Evolutionary conservation across 495 filamentous ascomycete genomes (phyloP), one percentile per base, ranked within the genome.

Genomic region (Podospora appendiculata): DNA sequence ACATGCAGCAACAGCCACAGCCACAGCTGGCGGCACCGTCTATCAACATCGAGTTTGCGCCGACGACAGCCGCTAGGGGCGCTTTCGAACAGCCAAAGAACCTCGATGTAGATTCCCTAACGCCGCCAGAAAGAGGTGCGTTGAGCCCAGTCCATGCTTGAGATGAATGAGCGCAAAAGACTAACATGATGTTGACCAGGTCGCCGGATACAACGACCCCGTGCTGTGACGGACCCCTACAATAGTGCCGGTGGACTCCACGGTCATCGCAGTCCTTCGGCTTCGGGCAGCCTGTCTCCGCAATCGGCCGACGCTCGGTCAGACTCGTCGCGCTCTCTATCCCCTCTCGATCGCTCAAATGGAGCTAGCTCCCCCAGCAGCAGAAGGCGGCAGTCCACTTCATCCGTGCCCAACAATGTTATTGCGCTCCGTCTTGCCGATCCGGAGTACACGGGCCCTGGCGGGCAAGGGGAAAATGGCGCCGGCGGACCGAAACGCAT

Each of bases 11-110:
- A 9, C 83, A 85, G 36, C 82, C 87, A 25, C 25, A 25, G 25
- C 25, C 25, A 25, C 25, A 25, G 55, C 88, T 90, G 74, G 83
- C 84, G 7, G 87, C 90, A 13, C 88, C 90, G 0, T 87, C 90
- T 41, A 96, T 98, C 64, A 93, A 90, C 60, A 89, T 98, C 57
- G 85, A 95, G 64, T 89, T 89, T 66, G 93, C 92, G 6, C 92
- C 92, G 17, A 70, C 75, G 18, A 70, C 75, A 14, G 79, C 89
- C 10, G 74, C 79, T 45, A 84, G 81, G 59, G 79, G 73, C 18
- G 84, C 78, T 47, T 89, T 94, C 58, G 86, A 88, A 45, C 83
- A 80, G 40, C 72, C 77, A 12, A 90, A 87, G 58, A 73, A 77
- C 45, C 74, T 83, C 47, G 83, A 93, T 57, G 72, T 83, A 17